Evolutionary conservation across 768 basidiomycete species (phyloP).

Genomic region (Coprinopsis sp.): DNA sequence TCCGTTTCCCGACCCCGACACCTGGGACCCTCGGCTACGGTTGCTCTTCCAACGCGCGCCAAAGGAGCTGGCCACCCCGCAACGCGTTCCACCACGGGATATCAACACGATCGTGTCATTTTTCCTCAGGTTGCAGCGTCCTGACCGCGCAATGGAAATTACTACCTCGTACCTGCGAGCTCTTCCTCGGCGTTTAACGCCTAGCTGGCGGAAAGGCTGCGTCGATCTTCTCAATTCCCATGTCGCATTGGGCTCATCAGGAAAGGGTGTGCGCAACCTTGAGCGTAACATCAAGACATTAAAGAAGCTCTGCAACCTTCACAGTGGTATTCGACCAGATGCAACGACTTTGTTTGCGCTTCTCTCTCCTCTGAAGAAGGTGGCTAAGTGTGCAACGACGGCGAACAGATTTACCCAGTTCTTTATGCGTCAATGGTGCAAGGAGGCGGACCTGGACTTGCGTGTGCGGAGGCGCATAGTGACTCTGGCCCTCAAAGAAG

Average conservation of each 20-base stretch:
- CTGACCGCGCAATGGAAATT: constrained; percentile 16
- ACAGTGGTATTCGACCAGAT: constrained; percentile 50
- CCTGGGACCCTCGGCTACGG: constrained; percentile 6
- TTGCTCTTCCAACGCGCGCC: constrained; percentile 7
- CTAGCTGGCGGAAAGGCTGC: constrained; percentile 29
- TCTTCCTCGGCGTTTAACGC: constrained; percentile 40
- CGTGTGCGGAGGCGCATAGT: constrained; percentile 57
- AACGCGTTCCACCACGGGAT: background rate
- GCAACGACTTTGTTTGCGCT: constrained; percentile 56
- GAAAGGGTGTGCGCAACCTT: constrained; percentile 38
- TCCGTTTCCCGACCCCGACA: background rate
- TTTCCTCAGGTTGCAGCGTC: constrained; percentile 5
- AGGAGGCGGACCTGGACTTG: constrained; percentile 43
- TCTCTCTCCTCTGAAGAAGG: constrained; percentile 45
- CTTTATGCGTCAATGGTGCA: constrained; percentile 56
- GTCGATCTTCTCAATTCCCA: constrained; percentile 55
- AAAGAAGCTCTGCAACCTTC: constrained; percentile 37
- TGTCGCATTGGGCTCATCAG: constrained; percentile 30
- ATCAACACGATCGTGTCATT: constrained; percentile 1
- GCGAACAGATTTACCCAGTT: constrained; percentile 40
- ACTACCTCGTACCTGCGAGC: constrained; percentile 45
- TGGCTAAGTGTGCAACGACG: constrained; percentile 49
- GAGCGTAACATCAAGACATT: constrained; percentile 42
- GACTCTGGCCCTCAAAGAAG: constrained; percentile 59
- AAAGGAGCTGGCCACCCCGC: background rate